These are phyloP conservation scores for Scutellaria baicalensis DNA, from an alignment of 257 asterid species.

Conservation along the genomic window DNA sequence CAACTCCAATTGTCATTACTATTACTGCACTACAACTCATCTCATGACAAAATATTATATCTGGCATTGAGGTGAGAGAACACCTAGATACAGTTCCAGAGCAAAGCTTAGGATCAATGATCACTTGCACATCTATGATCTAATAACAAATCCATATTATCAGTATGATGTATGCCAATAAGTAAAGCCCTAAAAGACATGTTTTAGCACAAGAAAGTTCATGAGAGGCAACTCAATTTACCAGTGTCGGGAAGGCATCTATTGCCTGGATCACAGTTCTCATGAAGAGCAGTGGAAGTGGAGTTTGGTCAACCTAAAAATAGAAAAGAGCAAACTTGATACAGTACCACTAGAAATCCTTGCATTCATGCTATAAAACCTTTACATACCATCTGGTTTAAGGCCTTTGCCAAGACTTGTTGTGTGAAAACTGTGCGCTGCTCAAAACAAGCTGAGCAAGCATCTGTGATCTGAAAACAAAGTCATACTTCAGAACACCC, in stretches of 20 bases:
- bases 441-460: conserved; percentile 97
- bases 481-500: not conserved
- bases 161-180: not conserved
- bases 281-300: conserved; percentile 91
- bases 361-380: conserved; percentile 2
- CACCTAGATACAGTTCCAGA: not conserved
- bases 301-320: conserved; percentile 79
- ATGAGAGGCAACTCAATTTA: conserved; percentile 24
- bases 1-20: not conserved
- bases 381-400: conserved; percentile 75
- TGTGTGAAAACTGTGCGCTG: conserved; percentile 99
- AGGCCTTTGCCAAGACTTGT: conserved; percentile 84
- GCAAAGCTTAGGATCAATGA: not conserved
- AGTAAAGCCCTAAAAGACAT: not conserved
- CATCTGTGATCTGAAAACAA: conserved; percentile 77
- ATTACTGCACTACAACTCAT: not conserved
- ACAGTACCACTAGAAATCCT: not conserved
- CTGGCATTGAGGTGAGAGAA: not conserved
- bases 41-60: not conserved
- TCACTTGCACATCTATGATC: not conserved
- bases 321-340: conserved; percentile 3
- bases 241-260: conserved; percentile 95
- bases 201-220: not conserved
- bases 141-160: not conserved
- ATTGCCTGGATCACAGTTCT: conserved; percentile 98